Conservation (phyloP, 768 basidiomycete genomes). For the Collybia sordida region DNA sequence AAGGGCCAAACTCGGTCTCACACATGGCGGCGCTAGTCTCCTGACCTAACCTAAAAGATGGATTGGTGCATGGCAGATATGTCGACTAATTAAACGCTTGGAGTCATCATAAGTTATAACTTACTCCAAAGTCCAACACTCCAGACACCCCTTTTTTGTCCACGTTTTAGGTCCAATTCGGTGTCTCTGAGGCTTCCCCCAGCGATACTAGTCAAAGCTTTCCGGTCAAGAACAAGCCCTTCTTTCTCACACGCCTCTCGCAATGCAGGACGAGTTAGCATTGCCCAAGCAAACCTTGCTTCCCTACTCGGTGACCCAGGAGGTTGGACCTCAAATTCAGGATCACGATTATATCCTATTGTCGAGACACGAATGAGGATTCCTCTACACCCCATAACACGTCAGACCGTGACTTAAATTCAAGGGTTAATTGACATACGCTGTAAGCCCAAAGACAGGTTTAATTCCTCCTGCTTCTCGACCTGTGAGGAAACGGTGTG, state of each 20-base stretch:
- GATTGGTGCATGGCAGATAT: no score
- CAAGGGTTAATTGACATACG: conserved; percentile 50
- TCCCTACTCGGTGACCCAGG: conserved; percentile 33
- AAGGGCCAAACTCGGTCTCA: no score
- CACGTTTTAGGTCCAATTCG: not conserved
- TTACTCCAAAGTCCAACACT: conserved; percentile 8
- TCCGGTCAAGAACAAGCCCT: conserved; percentile 31
- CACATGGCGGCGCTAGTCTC: no score
- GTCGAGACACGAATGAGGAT: conserved; percentile 46
- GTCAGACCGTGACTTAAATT: not conserved
- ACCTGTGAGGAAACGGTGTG: conserved; percentile 84
- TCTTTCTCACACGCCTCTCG: conserved; percentile 38
- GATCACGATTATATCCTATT: conserved; percentile 42
- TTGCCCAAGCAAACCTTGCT: conserved; percentile 42
- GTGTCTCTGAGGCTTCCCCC: conserved; percentile 6
- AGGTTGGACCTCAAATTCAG: conserved; percentile 42
- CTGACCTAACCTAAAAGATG: no score
- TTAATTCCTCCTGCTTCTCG: conserved; percentile 83
- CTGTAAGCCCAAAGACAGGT: conserved; percentile 86
- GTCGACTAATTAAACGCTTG: not conserved
- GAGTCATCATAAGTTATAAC: conserved; percentile 7
- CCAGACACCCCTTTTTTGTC: conserved; percentile 5
- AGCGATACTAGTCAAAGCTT: conserved; percentile 23
- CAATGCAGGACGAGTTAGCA: conserved; percentile 35
- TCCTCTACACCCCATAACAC: conserved; percentile 24